A percentile compares a stretch with the other conserved stretches of the same genome.
Evolutionary conservation across 305 asterid genomes (phyloP).

Genomic region (Fraxinus greggii): DNA sequence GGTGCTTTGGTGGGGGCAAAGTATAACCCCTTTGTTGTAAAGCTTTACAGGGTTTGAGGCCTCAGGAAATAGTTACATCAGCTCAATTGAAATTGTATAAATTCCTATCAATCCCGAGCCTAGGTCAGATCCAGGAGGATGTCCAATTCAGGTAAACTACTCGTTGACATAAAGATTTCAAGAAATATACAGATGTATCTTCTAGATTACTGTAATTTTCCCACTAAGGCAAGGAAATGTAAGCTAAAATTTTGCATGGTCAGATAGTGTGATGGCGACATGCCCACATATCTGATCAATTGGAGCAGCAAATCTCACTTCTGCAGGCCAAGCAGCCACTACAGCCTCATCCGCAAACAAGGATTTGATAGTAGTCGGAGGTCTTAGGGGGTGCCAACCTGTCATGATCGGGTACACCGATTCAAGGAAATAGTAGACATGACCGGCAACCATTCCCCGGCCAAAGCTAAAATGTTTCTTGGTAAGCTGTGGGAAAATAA

Average conservation of each 20-base stretch:
- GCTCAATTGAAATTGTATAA: neutral
- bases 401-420: conserved; percentile 90
- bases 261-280: neutral
- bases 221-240: neutral
- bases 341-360: conserved; percentile 91
- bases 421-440: conserved; percentile 91
- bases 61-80: neutral
- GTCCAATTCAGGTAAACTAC: neutral
- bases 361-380: conserved; percentile 67
- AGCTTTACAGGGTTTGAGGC: neutral
- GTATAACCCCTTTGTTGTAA: neutral
- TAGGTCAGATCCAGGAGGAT: neutral
- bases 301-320: conserved; percentile 86
- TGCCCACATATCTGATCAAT: conserved; percentile 25
- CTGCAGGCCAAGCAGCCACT: conserved; percentile 73
- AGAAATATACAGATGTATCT: neutral
- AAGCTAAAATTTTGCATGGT: neutral
- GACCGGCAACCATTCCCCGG: conserved; percentile 94
- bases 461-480: conserved; percentile 8
- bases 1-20: neutral
- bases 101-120: neutral
- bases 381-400: conserved; percentile 80
- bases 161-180: neutral
- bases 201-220: neutral
- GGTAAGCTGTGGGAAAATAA: conserved; percentile 10